phyloP scores from a whole-genome alignment of 495 filamentous ascomycete genomes.

The Podospora didyma region DNA sequence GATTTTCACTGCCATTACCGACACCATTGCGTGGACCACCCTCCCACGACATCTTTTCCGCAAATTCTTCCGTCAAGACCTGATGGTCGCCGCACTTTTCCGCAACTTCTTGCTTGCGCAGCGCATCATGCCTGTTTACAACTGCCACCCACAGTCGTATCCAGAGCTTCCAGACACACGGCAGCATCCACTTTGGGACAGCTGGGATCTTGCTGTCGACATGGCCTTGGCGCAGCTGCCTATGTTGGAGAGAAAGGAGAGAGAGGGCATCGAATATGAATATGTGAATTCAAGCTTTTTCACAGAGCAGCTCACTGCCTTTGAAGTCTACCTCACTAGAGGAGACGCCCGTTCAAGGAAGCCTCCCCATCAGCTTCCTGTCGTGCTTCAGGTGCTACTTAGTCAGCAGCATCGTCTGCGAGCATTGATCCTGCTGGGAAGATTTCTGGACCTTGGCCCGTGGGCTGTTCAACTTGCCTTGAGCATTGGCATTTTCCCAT shows the following conservation, averaged over 20 bases:
- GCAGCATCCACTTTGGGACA: constrained; percentile 90
- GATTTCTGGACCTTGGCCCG: constrained; percentile 90
- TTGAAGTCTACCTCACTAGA: constrained; percentile 92
- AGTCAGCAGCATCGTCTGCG: constrained; percentile 94
- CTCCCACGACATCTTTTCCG: constrained; percentile 86
- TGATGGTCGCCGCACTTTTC: constrained; percentile 99
- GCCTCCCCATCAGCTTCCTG: constrained; percentile 88
- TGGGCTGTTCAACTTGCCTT: constrained; percentile 97
- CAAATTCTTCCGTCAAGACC: constrained; percentile 92
- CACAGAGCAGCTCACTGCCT: constrained; percentile 93
- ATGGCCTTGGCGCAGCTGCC: constrained; percentile 92
- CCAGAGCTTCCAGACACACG: constrained; percentile 88
- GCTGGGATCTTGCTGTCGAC: constrained; percentile 96
- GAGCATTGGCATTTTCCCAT: constrained; percentile 97
- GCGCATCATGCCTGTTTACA: constrained; percentile 91
- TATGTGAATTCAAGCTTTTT: constrained; percentile 96
- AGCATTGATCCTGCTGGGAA: constrained; percentile 86
- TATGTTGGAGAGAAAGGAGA: constrained; percentile 66
- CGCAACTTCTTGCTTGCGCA: constrained; percentile 93
- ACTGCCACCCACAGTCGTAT: constrained; percentile 87
- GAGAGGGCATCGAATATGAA: constrained; percentile 74
- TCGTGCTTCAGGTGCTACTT: constrained; percentile 91
- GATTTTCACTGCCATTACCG: constrained; percentile 99
- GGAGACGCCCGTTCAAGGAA: constrained; percentile 76
- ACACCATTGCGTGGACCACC: constrained; percentile 98